Percentiles rank a stretch among this genome's conserved stretches.
These are phyloP conservation scores for Yamadazyma epiphylla DNA, from an alignment of 1,139 yeast genomes.

Conservation along the genomic window DNA sequence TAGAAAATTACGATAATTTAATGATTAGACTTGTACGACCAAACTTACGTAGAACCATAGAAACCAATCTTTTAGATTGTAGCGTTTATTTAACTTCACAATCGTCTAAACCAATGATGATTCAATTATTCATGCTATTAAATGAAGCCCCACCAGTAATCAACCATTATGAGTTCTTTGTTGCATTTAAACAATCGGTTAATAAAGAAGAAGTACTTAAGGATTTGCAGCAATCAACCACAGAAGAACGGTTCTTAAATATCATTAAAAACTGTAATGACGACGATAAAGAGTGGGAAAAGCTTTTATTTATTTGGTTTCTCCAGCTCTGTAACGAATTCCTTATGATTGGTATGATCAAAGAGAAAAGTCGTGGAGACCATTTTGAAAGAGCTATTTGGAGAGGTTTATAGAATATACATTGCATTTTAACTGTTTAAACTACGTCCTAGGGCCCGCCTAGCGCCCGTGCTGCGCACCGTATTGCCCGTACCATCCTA, in stretches of 20 bases:
- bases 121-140: conserved; percentile 62
- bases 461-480: too few species aligned
- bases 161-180: conserved; percentile 74
- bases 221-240: conserved; percentile 17
- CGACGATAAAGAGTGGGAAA: conserved; percentile 41
- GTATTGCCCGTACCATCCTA: too few species aligned
- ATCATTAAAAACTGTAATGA: conserved; percentile 12
- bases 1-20: conserved; percentile 37
- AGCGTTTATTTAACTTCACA: conserved; percentile 24
- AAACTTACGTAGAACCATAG: conserved; percentile 28
- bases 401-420: conserved; percentile 28
- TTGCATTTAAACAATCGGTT: conserved; percentile 59
- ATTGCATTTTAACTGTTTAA: too few species aligned
- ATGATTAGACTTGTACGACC: conserved; percentile 41
- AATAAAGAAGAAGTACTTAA: conserved; percentile 33
- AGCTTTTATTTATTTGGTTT: conserved; percentile 38
- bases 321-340: conserved; percentile 41
- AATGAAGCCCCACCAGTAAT: conserved; percentile 76
- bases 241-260: conserved; percentile 1
- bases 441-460: too few species aligned
- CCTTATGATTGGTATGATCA: conserved; percentile 35
- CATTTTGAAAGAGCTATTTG: conserved; percentile 43
- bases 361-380: conserved; percentile 44
- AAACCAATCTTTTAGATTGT: conserved; percentile 28
- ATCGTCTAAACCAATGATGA: conserved; percentile 47